Evolutionary conservation across 805 yeast genomes (phyloP), one percentile per base, ranked within the genome.

Genomic region (Jamesozyma gamospora): DNA sequence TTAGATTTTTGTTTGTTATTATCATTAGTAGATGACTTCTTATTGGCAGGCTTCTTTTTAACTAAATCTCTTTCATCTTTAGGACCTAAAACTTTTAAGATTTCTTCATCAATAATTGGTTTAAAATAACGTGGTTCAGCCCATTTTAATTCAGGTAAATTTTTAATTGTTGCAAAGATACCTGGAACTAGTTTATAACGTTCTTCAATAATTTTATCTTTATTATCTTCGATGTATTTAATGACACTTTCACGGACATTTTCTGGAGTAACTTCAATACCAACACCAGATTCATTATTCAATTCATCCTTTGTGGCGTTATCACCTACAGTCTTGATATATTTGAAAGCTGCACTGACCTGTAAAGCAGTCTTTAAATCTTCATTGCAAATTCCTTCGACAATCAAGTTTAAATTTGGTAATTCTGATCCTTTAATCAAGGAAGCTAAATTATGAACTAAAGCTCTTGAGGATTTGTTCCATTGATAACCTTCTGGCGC

Each of bases 1-100:
- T 43, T 38, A 29, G 51, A 55, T 17, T 55, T 54, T 12, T 56
- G 54, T 14, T 40, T 51, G 4, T 40, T 37, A 11, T 34, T 37
- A 16, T 16, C 26, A 34, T 60, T 60, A 14, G 56, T 46, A 40
- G 53, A 53, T 58, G 71, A 71, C 58, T 71, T 67, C 12, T 46
- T 46, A 15, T 44, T 39, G 8, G 40, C 39, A 58, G 77, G 77
- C 63, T 82, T 86, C 68, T 82, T 82, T 64, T 82, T 82, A 38
- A 78, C 70, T 17, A 78, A 69, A 61, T 92, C 98, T 48, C 97
- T 77, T 58, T 88, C 97, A 58, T 92, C 98, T 62, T 90, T 90
- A 39, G 97, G 97, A 29, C 98, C 98, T 42, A 88, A 65, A 12
- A 80, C 62, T 32, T 65, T 75, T 44, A 82, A 61, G n/a, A 87